Conservation (phyloP, 2,329 filamentous ascomycete genomes). For the Claviceps purpurea region DNA sequence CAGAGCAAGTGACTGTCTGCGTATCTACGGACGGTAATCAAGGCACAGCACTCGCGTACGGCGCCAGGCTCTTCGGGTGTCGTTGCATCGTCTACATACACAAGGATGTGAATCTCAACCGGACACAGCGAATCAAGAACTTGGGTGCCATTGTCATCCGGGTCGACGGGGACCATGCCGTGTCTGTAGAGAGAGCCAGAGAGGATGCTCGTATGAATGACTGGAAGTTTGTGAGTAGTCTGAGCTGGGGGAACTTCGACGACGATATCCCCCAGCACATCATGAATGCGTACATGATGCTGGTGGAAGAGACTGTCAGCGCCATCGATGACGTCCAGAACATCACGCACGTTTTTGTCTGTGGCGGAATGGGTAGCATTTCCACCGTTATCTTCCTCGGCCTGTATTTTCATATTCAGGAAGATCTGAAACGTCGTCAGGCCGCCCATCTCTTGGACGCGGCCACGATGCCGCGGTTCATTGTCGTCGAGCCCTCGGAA, state of each 20-base stretch:
- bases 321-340: background rate
- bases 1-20: slow-evolving; percentile 7
- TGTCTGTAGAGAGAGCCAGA: slow-evolving; percentile 6
- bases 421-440: background rate
- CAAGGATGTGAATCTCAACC: slow-evolving; percentile 4
- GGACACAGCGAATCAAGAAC: slow-evolving; percentile 6
- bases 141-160: slow-evolving; percentile 7
- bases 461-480: slow-evolving; percentile 1
- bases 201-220: slow-evolving; percentile 9
- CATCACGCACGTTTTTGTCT: slow-evolving; percentile 8
- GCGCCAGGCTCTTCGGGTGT: slow-evolving; percentile 8
- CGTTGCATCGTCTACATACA: slow-evolving; percentile 10
- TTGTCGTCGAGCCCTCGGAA: slow-evolving; percentile 8
- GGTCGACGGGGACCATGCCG: slow-evolving; percentile 7
- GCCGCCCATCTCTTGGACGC: background rate
- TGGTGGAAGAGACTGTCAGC: slow-evolving; percentile 5
- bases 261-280: slow-evolving; percentile 5
- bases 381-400: slow-evolving; percentile 7
- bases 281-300: slow-evolving; percentile 10
- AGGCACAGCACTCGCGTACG: slow-evolving; percentile 7
- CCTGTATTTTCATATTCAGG: background rate
- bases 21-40: slow-evolving; percentile 10
- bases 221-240: slow-evolving; percentile 10
- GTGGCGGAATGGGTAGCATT: slow-evolving; percentile 9
- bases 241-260: slow-evolving; percentile 8